A percentile compares a stretch with the other conserved stretches of the same genome.
Evolutionary conservation across 106 monocot genomes (phyloP).

Genomic region (Gastrodia elata): DNA sequence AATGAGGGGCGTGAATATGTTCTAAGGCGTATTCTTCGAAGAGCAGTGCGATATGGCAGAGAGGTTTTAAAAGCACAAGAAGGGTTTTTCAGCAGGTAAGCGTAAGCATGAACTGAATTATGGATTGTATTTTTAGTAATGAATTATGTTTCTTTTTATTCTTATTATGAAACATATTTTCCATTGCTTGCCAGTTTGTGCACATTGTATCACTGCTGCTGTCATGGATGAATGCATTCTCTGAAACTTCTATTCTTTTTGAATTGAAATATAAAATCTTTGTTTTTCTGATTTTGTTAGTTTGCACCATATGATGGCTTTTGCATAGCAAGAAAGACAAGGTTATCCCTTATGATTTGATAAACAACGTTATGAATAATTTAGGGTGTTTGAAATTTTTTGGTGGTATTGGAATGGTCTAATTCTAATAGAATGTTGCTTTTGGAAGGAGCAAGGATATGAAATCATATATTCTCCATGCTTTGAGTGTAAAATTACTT

Average conservation of each 20-base stretch:
- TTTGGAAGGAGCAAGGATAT: not conserved
- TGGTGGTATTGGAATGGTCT: not conserved
- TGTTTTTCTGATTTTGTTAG: not conserved
- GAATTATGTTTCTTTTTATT: no score
- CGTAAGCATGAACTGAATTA: no score
- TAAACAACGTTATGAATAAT: not conserved
- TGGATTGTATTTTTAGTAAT: no score
- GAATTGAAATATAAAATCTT: not conserved
- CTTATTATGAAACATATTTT: no score
- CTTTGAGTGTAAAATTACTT: not conserved
- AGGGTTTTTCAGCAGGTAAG: conserved; percentile 79
- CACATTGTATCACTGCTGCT: no score
- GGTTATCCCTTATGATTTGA: not conserved
- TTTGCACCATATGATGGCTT: not conserved
- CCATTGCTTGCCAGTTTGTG: no score
- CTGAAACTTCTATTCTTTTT: not conserved
- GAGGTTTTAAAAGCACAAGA: conserved; percentile 72
- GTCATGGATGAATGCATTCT: not conserved
- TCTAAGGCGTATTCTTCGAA: conserved; percentile 70
- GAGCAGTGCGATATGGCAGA: conserved; percentile 88
- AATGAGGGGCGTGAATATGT: conserved; percentile 94
- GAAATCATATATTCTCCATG: not conserved
- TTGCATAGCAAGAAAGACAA: not conserved
- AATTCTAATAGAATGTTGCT: not conserved
- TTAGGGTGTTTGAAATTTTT: not conserved